phyloP scores from a whole-genome alignment of 768 basidiomycete species.

The Boletus vermiculosoides region DNA sequence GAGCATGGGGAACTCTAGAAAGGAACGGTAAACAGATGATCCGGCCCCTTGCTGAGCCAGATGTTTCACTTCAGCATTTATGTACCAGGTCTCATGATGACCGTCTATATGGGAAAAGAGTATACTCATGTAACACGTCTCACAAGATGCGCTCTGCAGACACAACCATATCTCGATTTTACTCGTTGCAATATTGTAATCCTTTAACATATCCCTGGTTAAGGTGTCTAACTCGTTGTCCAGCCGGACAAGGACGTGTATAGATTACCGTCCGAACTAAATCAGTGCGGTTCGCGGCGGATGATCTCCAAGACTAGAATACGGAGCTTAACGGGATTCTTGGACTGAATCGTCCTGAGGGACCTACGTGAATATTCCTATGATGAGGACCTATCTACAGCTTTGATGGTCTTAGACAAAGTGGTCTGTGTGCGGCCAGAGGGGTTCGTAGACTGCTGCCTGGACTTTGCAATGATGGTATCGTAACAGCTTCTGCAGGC shows the following conservation, averaged over 20 bases:
- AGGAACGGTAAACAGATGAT: not conserved
- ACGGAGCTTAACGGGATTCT: not conserved
- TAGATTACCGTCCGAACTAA: not conserved
- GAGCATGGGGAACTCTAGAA: slow-evolving; percentile 20
- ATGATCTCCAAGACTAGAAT: not conserved
- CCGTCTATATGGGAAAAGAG: not conserved
- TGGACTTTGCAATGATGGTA: slow-evolving; percentile 27
- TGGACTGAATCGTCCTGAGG: not conserved
- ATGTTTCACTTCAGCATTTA: no score
- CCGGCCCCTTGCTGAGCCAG: not conserved
- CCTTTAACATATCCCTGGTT: not conserved
- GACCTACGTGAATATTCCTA: slow-evolving; percentile 3
- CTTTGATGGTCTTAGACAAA: not conserved
- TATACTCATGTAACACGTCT: not conserved
- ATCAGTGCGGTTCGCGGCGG: not conserved
- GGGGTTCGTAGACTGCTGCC: slow-evolving; percentile 13
- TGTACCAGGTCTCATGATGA: slow-evolving; percentile 6
- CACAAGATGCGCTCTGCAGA: not conserved
- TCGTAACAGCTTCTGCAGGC: slow-evolving; percentile 79
- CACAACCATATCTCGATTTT: not conserved
- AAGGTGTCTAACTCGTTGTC: not conserved
- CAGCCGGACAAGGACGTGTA: not conserved
- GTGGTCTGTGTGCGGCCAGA: not conserved
- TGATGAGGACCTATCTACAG: not conserved
- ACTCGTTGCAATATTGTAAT: not conserved